phyloP scores from a whole-genome alignment of 2,329 filamentous ascomycete species.

The Didymosphaeria variabile region DNA sequence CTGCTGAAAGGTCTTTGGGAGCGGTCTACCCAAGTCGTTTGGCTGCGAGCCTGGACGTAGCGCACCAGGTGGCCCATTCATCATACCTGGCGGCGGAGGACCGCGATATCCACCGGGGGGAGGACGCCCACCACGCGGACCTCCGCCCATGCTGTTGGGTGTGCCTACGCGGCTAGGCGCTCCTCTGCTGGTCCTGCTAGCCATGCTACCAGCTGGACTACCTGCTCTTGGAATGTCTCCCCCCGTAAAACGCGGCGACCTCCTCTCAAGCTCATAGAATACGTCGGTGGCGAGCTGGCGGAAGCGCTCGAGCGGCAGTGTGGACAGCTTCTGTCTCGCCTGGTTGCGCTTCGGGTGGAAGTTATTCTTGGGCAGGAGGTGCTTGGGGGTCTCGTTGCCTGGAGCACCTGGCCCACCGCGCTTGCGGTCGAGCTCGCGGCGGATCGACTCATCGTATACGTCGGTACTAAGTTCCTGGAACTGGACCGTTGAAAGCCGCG shows the following conservation, averaged over 20 bases:
- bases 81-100: slow-evolving; percentile 50
- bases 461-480: slow-evolving; percentile 98
- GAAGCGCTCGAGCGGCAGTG: slow-evolving; percentile 85
- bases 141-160: slow-evolving; percentile 64
- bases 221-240: slow-evolving; percentile 72
- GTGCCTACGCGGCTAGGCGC: slow-evolving; percentile 64
- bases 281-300: slow-evolving; percentile 94
- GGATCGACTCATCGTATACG: slow-evolving; percentile 92
- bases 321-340: slow-evolving; percentile 93
- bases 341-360: slow-evolving; percentile 99
- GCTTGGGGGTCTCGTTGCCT: slow-evolving; percentile 60
- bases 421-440: slow-evolving; percentile 74
- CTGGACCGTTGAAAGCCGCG: slow-evolving; percentile 88
- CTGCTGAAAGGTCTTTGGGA: slow-evolving; percentile 89
- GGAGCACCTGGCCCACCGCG: slow-evolving; percentile 59
- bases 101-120: slow-evolving; percentile 44
- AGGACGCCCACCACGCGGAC: slow-evolving; percentile 52
- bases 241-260: slow-evolving; percentile 82
- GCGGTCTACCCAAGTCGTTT: slow-evolving; percentile 76
- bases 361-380: slow-evolving; percentile 81
- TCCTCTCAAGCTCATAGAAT: slow-evolving; percentile 90
- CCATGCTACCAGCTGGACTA: slow-evolving; percentile 70
- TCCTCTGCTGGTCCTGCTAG: slow-evolving; percentile 61
- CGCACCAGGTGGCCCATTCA: slow-evolving; percentile 55
- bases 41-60: slow-evolving; percentile 35